phyloP scores from a whole-genome alignment of 345 rosid species.

The Eucalyptus brandiana region DNA sequence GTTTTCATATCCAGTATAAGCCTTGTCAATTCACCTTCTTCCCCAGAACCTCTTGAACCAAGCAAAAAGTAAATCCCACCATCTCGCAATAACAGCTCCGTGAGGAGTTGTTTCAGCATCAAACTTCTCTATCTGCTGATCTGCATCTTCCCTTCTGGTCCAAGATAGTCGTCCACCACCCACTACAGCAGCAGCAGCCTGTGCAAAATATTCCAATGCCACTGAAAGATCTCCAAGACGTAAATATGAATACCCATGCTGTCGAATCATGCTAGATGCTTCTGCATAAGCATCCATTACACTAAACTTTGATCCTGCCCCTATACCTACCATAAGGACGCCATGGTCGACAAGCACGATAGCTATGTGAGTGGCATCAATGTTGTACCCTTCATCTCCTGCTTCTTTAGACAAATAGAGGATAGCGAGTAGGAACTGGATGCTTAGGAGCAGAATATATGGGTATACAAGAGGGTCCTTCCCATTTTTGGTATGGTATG shows the following conservation, averaged over 20 bases:
- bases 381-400: conserved; percentile 63
- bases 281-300: conserved; percentile 88
- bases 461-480: conserved; percentile 96
- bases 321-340: conserved; percentile 30
- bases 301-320: conserved; percentile 26
- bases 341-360: conserved; percentile 74
- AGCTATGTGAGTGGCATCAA: conserved; percentile 75
- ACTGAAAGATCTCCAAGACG: conserved; percentile 62
- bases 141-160: too few species aligned
- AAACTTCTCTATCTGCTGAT: too few species aligned
- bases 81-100: too few species aligned
- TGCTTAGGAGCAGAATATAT: conserved; percentile 74
- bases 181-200: too few species aligned
- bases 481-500: conserved; percentile 88
- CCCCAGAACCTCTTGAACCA: too few species aligned
- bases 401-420: conserved; percentile 69
- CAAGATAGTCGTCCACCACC: too few species aligned
- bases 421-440: conserved; percentile 72
- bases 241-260: conserved; percentile 70
- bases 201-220: conserved; percentile 89
- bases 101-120: too few species aligned
- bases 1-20: too few species aligned
- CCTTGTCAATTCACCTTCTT: too few species aligned
- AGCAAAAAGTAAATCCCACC: too few species aligned
- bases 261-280: conserved; percentile 83